Base-by-base conservation (phyloP, 208 protist species). In the Leishmania lainsoni region DNA sequence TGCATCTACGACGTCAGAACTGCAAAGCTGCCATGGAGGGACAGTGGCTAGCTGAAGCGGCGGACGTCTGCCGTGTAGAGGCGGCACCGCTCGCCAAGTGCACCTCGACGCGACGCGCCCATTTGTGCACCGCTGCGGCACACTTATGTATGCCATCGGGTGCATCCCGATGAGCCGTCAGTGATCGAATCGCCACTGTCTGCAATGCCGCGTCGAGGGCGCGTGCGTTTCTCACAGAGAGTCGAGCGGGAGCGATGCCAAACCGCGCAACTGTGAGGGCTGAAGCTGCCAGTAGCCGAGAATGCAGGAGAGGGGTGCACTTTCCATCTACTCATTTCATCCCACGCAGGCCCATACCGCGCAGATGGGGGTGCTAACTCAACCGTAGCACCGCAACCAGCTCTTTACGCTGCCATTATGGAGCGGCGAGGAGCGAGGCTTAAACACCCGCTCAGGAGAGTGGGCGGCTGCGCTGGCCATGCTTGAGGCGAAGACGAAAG, bases 281-380 rank as follows among this genome's bases (percentile, higher is more conserved):
- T 77, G 80, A 79, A 66, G 54, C 29, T 63, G 75, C 65, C 59
- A 54, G n/a, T 59, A 56, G 80, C 58, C 0, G 63, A 83, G 52
- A 32, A 45, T 14, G 39, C 29, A 20, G 0, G 79, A 51, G 52
- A 51, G n/a, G 75, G 75, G 32, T 75, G 80, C 42, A 79, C 74
- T 4, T 79, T 83, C 9, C 75, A 70, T 35, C 75, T 66, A 17
- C 32, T 5, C 0, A 45, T 79, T 26, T 49, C 70, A n/a, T 26
- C 70, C 10, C 45, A 32, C 26, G 6, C 9, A 29, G 22, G 70
- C 17, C 20, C 8, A 54, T 29, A 14, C 70, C 9, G 26, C 20
- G n/a, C 48, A 16, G 5, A n/a, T 8, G 48, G 26, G 8, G n/a
- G n/a, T 35, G 10, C 0, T 54, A 29, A 32, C 26, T 54, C 12